phyloP scores from a whole-genome alignment of 257 asterid genomes.

The Fraxinus pennsylvanica region DNA sequence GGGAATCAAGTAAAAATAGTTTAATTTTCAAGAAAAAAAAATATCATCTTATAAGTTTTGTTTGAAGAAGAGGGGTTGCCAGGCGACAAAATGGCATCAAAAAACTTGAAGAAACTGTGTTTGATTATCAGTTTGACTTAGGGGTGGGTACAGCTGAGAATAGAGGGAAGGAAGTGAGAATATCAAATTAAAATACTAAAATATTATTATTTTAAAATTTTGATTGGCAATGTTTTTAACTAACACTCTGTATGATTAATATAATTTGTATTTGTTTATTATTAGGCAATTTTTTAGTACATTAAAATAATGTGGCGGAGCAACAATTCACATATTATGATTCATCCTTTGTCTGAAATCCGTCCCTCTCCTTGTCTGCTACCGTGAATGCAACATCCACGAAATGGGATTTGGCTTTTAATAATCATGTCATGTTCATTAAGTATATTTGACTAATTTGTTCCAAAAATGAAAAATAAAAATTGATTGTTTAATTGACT shows the following conservation, averaged over 20 bases:
- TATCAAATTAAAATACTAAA: constrained; percentile 17
- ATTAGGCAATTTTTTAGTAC: constrained; percentile 8
- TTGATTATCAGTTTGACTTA: constrained; percentile 43
- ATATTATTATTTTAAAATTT: background rate
- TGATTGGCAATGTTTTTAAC: constrained; percentile 21
- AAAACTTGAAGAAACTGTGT: constrained; percentile 24
- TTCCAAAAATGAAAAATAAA: background rate
- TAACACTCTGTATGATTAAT: constrained; percentile 32
- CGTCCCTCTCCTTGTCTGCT: constrained; percentile 59
- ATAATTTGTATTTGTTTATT: constrained; percentile 36
- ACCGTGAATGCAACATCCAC: constrained; percentile 42
- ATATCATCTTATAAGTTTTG: background rate
- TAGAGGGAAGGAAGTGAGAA: constrained; percentile 30
- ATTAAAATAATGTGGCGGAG: constrained; percentile 54
- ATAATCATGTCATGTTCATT: constrained; percentile 5
- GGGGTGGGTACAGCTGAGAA: constrained; percentile 32
- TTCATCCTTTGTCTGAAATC: constrained; percentile 36
- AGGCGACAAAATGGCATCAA: constrained; percentile 38
- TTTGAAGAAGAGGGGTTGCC: constrained; percentile 17
- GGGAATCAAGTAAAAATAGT: background rate
- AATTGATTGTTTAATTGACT: background rate
- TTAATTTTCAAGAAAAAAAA: background rate
- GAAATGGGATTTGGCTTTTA: constrained; percentile 40
- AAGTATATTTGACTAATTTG: background rate
- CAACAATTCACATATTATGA: constrained; percentile 41